Base-by-base conservation (phyloP, 176 grass and related monocot species). In the Themeda triandra region DNA sequence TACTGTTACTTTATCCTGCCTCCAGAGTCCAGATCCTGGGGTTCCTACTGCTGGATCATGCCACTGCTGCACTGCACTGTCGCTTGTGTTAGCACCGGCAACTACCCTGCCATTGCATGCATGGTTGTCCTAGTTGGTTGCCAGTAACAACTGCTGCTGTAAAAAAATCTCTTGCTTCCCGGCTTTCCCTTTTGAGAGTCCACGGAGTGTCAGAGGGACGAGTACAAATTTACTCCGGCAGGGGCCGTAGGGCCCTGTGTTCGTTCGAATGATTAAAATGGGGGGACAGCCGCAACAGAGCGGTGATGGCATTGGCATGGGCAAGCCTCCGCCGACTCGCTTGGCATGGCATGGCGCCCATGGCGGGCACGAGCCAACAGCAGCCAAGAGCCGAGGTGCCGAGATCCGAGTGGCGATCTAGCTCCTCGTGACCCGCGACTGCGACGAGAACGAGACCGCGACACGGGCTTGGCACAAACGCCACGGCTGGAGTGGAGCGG, bases 231-330 rank as follows among this genome's bases (percentile, higher is more conserved):
- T 46, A 64, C 77, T 79, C 60, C 35, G 35, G 75, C 28, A 63
- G 33, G n/a, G n/a, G n/a, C n/a, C 76, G 58, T 29, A 42, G 37
- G 77, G 27, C 64, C n/a, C n/a, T 40, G 19, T 46, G 27, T 11
- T n/a, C 28, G 69, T 48, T 17, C 23, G 60, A 65, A 59, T 78
- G 74, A 85, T 85, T 85, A 64, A 77, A 36, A n/a, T n/a, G n/a
- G 75, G 83, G 21, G 68, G 65, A 69, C 54, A 78, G 3, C 28
- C 21, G 56, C 69, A 46, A 49, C 42, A 33, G 70, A 28, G 5
- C 41, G 56, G 28, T 58, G 69, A 63, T 44, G 77, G 62, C 39
- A 19, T 31, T 10, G 44, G 37, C 59, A 68, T 35, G 67, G 53
- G n/a, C n/a, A n/a, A 53, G 42, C 41, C 59, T 25, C 69, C 32